Conservation (phyloP, 805 yeast species). For the Kodamaea sagamina region DNA sequence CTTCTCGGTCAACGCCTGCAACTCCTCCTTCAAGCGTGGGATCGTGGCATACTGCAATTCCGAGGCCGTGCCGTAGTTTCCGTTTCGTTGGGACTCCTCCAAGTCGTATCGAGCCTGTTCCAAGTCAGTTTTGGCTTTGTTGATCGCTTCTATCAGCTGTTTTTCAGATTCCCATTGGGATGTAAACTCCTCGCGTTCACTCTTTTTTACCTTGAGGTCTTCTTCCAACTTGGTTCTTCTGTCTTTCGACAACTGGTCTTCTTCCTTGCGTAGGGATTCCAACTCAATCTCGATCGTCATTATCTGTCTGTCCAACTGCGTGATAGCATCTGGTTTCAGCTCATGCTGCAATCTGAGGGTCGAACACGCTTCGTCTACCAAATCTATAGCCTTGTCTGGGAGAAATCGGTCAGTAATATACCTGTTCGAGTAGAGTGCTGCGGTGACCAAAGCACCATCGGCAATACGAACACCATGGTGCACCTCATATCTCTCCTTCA, state of each 20-base stretch:
- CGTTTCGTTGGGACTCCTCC: constrained; percentile 79
- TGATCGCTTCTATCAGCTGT: constrained; percentile 71
- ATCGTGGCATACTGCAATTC: constrained; percentile 84
- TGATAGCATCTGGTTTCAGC: constrained; percentile 93
- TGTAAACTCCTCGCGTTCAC: constrained; percentile 70
- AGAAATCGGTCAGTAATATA: constrained; percentile 88
- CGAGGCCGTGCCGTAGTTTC: constrained; percentile 86
- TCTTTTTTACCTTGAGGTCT: constrained; percentile 61
- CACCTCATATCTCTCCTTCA: constrained; percentile 92
- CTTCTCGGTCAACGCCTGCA: constrained; percentile 45
- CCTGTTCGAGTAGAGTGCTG: constrained; percentile 86
- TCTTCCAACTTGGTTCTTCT: constrained; percentile 73
- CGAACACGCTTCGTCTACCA: constrained; percentile 97
- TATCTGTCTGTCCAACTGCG: constrained; percentile 80
- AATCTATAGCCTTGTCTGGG: constrained; percentile 96
- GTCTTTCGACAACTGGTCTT: constrained; percentile 79
- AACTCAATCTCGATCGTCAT: constrained; percentile 95
- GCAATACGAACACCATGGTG: constrained; percentile 96
- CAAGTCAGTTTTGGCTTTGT: constrained; percentile 75
- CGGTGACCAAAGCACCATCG: constrained; percentile 90
- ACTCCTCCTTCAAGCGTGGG: constrained; percentile 70
- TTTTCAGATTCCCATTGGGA: constrained; percentile 86
- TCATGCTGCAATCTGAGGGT: constrained; percentile 93
- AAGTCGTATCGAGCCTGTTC: constrained; percentile 84
- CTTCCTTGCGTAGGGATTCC: constrained; percentile 91